Conservation (phyloP, 2,329 filamentous ascomycete species). For the Neopestalotiopsis sp. region DNA sequence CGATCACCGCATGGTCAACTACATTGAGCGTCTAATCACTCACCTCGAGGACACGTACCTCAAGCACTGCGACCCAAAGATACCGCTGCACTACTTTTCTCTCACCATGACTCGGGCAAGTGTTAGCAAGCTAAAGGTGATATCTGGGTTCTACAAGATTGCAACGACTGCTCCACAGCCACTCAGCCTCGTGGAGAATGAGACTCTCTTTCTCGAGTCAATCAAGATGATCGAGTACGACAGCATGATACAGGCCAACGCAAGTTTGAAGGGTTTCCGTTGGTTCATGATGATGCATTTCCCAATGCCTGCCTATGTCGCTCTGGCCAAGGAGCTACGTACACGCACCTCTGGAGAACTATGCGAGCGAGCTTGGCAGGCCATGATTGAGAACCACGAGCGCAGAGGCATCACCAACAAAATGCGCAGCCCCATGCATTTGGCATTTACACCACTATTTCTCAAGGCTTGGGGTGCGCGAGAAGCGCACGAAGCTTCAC, state of each 20-base stretch:
- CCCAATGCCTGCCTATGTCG: slow-evolving; percentile 67
- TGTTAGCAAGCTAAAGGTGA: slow-evolving; percentile 62
- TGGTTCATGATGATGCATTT: slow-evolving; percentile 68
- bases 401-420: slow-evolving; percentile 55
- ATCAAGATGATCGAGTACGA: slow-evolving; percentile 66
- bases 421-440: slow-evolving; percentile 61
- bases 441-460: slow-evolving; percentile 62
- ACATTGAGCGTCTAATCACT: slow-evolving; percentile 58
- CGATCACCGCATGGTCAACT: slow-evolving; percentile 54
- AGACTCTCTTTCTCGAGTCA: slow-evolving; percentile 59
- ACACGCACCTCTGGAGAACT: slow-evolving; percentile 57
- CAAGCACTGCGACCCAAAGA: slow-evolving; percentile 60
- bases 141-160: slow-evolving; percentile 58
- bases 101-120: slow-evolving; percentile 61
- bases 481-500: slow-evolving; percentile 51
- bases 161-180: slow-evolving; percentile 43
- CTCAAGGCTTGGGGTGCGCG: slow-evolving; percentile 68
- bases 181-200: slow-evolving; percentile 53
- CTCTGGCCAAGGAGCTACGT: slow-evolving; percentile 61
- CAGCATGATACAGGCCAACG: slow-evolving; percentile 58
- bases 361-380: slow-evolving; percentile 64
- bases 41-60: slow-evolving; percentile 64
- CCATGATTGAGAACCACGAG: slow-evolving; percentile 61
- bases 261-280: slow-evolving; percentile 56
- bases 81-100: slow-evolving; percentile 65